Percentiles rank a stretch among this genome's conserved stretches.
phyloP scores from a whole-genome alignment of 331 rosid species.

The Saraca asoca region DNA sequence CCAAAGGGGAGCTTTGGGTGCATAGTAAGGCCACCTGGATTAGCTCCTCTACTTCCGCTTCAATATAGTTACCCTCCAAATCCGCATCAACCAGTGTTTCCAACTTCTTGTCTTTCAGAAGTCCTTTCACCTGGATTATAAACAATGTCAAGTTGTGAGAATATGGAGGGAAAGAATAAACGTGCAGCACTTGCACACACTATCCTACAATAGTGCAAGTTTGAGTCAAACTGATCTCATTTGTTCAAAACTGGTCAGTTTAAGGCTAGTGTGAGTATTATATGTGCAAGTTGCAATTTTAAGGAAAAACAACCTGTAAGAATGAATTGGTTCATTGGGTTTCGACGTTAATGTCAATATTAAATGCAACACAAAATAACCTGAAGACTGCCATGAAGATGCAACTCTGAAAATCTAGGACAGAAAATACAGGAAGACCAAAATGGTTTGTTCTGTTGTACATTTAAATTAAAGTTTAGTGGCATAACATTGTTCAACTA shows the following conservation, averaged over 20 bases:
- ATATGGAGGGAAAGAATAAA: neutral
- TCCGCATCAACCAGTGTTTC: slow-evolving; percentile 84
- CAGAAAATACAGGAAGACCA: too few species aligned
- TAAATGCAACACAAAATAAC: too few species aligned
- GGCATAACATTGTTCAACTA: neutral
- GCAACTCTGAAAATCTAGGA: too few species aligned
- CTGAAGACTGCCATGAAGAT: too few species aligned
- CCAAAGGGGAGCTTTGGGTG: slow-evolving; percentile 77
- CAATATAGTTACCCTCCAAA: slow-evolving; percentile 57
- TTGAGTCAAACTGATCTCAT: too few species aligned
- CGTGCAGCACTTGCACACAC: neutral
- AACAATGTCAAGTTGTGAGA: slow-evolving; percentile 30
- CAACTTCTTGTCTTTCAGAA: slow-evolving; percentile 70
- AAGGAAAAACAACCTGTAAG: too few species aligned
- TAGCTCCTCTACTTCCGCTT: slow-evolving; percentile 70
- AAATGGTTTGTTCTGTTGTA: too few species aligned
- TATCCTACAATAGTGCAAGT: neutral
- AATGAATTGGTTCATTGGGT: too few species aligned
- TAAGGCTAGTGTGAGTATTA: too few species aligned
- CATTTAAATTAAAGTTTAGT: neutral
- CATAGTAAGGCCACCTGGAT: slow-evolving; percentile 92
- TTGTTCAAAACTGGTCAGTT: too few species aligned
- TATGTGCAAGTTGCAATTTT: too few species aligned
- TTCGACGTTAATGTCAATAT: too few species aligned
- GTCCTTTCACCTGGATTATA: slow-evolving; percentile 77